Evolutionary conservation across 176 grass and related monocot species (phyloP).

Genomic region (Paspalum notatum): DNA sequence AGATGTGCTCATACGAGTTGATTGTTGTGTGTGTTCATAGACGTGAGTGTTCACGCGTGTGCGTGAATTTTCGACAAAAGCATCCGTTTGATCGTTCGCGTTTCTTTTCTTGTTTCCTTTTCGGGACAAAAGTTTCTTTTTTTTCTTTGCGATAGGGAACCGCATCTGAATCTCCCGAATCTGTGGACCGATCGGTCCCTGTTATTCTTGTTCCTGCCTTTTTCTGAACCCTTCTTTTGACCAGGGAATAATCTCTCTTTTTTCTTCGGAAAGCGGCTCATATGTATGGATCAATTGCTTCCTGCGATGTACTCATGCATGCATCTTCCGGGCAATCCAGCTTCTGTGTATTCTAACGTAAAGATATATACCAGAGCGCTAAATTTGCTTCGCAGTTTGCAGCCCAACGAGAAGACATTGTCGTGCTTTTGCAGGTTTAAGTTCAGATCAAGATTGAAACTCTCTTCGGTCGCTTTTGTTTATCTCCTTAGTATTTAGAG

Average conservation of each 20-base stretch:
- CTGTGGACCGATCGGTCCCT: not conserved
- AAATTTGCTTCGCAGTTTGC: too few species aligned
- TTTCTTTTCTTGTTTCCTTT: not conserved
- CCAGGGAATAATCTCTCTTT: constrained; percentile 26
- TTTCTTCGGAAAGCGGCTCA: constrained; percentile 5
- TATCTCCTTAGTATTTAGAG: too few species aligned
- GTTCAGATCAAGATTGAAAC: too few species aligned
- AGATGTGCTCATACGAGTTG: too few species aligned
- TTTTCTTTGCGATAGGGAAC: not conserved
- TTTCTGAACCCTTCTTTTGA: constrained; percentile 31
- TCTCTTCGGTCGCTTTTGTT: too few species aligned
- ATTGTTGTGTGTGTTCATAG: too few species aligned
- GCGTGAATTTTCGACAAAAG: too few species aligned
- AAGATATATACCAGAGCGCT: too few species aligned
- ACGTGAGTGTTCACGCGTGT: too few species aligned
- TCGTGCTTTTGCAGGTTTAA: too few species aligned
- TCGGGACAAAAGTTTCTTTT: not conserved
- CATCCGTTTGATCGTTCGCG: not conserved
- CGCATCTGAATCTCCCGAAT: constrained; percentile 25
- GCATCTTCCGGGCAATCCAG: not conserved
- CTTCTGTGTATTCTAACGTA: not conserved
- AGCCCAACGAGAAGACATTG: too few species aligned
- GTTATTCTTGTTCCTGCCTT: constrained; percentile 32
- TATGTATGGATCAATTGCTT: not conserved
- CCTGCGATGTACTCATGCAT: not conserved